phyloP scores from a whole-genome alignment of 345 rosid species.

The Luvunga scandens region DNA sequence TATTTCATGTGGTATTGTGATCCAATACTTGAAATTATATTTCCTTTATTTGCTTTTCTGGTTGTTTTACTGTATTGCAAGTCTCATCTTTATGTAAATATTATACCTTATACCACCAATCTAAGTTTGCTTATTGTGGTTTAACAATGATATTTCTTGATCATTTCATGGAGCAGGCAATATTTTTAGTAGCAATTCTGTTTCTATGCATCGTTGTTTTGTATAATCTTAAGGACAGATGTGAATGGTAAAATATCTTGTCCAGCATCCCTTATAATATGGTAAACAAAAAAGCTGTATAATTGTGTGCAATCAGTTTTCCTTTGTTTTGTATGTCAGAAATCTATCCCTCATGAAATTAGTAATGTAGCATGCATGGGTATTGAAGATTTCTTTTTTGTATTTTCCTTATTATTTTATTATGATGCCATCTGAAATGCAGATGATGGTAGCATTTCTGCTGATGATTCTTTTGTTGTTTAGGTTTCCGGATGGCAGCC shows the following conservation, averaged over 20 bases:
- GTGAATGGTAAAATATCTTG: background rate
- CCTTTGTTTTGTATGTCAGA: background rate
- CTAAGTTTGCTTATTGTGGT: background rate
- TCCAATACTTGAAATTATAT: background rate
- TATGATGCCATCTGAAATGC: background rate
- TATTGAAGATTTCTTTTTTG: background rate
- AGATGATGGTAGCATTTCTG: background rate
- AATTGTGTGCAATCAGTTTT: background rate
- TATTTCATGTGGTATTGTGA: background rate
- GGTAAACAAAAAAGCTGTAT: background rate
- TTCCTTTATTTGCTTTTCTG: background rate
- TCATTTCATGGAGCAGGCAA: background rate
- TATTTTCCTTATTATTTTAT: background rate
- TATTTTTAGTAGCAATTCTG: background rate
- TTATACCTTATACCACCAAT: background rate
- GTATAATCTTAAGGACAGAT: background rate
- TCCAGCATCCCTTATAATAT: background rate
- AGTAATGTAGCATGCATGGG: background rate
- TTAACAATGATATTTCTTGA: background rate
- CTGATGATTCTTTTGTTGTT: slow-evolving; percentile 16
- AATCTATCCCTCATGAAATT: background rate
- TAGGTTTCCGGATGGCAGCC: slow-evolving; percentile 94
- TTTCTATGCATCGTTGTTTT: background rate
- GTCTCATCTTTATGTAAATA: background rate
- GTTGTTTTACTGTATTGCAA: background rate